Evolutionary conservation across 768 basidiomycete genomes (phyloP).

Genomic region (Boletus barrowsii): DNA sequence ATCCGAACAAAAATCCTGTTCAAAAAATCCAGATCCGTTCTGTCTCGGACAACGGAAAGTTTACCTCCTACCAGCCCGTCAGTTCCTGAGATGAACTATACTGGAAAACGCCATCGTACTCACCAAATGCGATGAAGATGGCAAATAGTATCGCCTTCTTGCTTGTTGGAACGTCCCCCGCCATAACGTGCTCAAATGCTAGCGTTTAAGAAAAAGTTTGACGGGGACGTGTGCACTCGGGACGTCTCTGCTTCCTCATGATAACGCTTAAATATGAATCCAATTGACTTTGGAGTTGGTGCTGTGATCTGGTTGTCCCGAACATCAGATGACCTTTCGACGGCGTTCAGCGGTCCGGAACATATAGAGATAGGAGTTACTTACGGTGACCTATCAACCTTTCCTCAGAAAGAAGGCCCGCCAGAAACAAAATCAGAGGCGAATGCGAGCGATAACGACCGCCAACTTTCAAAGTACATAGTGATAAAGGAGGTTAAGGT

Average conservation of each 20-base stretch:
- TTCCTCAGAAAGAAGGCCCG: background rate
- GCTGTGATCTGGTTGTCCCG: background rate
- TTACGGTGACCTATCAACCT: background rate
- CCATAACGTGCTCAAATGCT: constrained; percentile 14
- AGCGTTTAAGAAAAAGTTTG: background rate
- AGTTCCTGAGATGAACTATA: background rate
- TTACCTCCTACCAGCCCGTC: constrained; percentile 19
- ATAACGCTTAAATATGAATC: constrained; percentile 9
- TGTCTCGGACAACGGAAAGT: background rate
- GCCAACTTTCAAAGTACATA: background rate
- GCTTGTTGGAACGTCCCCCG: constrained; percentile 56
- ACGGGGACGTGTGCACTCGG: background rate
- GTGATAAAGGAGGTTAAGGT: background rate
- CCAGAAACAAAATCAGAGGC: background rate
- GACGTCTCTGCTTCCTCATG: background rate
- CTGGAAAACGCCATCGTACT: constrained; percentile 18
- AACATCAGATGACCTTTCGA: constrained; percentile 15
- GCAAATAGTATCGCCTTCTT: constrained; percentile 61
- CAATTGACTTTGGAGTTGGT: background rate
- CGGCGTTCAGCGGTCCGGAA: constrained; percentile 4
- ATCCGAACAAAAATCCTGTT: constrained; percentile 63
- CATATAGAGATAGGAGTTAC: background rate
- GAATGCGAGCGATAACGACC: background rate
- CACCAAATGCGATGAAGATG: constrained; percentile 72
- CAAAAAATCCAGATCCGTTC: background rate